These are phyloP conservation scores for Nissolia schottii DNA, from an alignment of 306 rosid species.

Conservation along the genomic window DNA sequence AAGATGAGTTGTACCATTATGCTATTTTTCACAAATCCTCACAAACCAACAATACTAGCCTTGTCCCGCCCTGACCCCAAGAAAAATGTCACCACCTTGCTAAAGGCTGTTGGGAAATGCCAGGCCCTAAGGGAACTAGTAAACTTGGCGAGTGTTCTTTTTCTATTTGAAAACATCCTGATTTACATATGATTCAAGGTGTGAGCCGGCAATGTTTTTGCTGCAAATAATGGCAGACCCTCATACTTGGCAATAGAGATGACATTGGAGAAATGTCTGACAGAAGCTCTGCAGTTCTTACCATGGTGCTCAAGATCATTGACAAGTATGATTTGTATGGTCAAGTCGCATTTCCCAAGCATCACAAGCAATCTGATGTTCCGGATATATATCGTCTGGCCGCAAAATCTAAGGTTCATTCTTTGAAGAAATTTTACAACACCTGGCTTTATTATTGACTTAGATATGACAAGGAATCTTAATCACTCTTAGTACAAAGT, in stretches of 20 bases:
- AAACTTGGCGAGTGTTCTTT: slow-evolving; percentile 52
- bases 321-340: slow-evolving; percentile 82
- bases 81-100: slow-evolving; percentile 78
- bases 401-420: slow-evolving; percentile 73
- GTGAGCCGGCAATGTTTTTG: neutral
- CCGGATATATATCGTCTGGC: slow-evolving; percentile 79
- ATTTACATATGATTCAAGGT: neutral
- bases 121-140: slow-evolving; percentile 64
- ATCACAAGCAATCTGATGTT: slow-evolving; percentile 78
- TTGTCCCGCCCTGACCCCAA: slow-evolving; percentile 90
- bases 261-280: slow-evolving; percentile 69
- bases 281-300: slow-evolving; percentile 63
- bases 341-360: slow-evolving; percentile 85
- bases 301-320: slow-evolving; percentile 65
- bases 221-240: slow-evolving; percentile 43
- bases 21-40: slow-evolving; percentile 83
- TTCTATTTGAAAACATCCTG: neutral
- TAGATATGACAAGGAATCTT: neutral
- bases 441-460: neutral
- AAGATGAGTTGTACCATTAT: slow-evolving; percentile 25
- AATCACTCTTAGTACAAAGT: neutral
- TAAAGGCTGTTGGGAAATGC: slow-evolving; percentile 84
- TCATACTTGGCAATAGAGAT: slow-evolving; percentile 85
- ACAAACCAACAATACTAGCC: slow-evolving; percentile 85
- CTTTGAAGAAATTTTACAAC: neutral